Evolutionary conservation across 2,329 filamentous ascomycete genomes (phyloP).

Genomic region (Colletotrichum echinochloae): DNA sequence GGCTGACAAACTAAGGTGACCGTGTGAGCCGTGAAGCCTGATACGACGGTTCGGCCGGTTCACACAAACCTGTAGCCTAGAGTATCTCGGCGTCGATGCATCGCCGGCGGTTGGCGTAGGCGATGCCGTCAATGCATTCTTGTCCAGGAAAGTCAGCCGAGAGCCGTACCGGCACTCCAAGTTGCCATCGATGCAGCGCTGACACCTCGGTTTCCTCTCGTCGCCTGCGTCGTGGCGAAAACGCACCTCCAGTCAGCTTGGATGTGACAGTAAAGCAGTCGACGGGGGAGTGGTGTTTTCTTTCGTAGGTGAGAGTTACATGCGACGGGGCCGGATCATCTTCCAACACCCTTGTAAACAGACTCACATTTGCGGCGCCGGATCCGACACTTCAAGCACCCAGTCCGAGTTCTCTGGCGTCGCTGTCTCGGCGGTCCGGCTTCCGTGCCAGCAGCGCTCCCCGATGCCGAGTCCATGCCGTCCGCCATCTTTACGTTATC

Average conservation of each 20-base stretch:
- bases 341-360: neutral
- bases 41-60: neutral
- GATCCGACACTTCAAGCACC: slow-evolving; percentile 61
- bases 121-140: slow-evolving; percentile 58
- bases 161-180: slow-evolving; percentile 63
- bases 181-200: slow-evolving; percentile 59
- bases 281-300: neutral
- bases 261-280: neutral
- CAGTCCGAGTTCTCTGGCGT: slow-evolving; percentile 53
- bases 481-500: slow-evolving; percentile 31
- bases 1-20: slow-evolving; percentile 30
- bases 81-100: slow-evolving; percentile 30
- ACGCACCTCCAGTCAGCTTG: neutral
- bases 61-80: slow-evolving; percentile 41
- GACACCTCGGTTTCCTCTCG: slow-evolving; percentile 62
- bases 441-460: slow-evolving; percentile 7
- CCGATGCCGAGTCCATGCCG: slow-evolving; percentile 27
- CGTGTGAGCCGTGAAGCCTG: neutral
- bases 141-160: slow-evolving; percentile 60
- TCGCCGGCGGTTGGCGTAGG: slow-evolving; percentile 20
- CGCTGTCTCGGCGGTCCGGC: slow-evolving; percentile 19
- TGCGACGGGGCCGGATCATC: neutral
- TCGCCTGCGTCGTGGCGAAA: slow-evolving; percentile 54
- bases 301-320: neutral
- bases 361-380: slow-evolving; percentile 61